Conservation (phyloP, 2,329 filamentous ascomycete genomes). For the Daldinia eschscholtzii region DNA sequence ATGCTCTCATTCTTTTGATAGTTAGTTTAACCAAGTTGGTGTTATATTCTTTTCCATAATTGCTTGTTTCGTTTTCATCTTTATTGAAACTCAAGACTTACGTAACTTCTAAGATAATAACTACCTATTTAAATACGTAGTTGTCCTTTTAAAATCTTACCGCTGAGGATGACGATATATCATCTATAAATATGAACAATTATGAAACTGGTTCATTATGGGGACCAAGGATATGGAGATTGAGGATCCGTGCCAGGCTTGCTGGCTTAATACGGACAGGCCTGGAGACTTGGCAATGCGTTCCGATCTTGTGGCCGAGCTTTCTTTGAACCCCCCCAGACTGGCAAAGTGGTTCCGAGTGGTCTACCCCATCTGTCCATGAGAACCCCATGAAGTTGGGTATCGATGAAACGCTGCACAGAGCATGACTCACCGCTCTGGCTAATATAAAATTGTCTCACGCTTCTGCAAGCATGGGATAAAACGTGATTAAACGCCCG, state of each 20-base stretch:
- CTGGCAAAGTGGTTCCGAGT: not conserved
- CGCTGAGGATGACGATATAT: not conserved
- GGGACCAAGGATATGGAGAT: not conserved
- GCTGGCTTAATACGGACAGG: constrained; percentile 9
- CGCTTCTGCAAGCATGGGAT: constrained; percentile 17
- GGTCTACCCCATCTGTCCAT: constrained; percentile 5
- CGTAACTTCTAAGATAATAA: not conserved
- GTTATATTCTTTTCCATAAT: not conserved
- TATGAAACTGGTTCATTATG: not conserved
- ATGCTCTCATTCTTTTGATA: not conserved
- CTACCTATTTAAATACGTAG: not conserved
- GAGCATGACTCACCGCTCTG: constrained; percentile 35
- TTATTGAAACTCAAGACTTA: not conserved
- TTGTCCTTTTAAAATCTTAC: not conserved
- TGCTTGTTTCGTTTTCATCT: not conserved
- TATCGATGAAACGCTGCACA: constrained; percentile 21
- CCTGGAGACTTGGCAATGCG: constrained; percentile 25
- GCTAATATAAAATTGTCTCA: constrained; percentile 38
- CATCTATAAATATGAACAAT: not conserved
- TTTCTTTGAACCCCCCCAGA: constrained; percentile 11
- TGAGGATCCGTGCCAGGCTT: constrained; percentile 6
- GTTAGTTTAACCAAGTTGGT: no score
- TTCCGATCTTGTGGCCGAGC: constrained; percentile 23
- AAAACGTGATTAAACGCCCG: constrained; percentile 8
- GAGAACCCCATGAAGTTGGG: constrained; percentile 29